Evolutionary conservation across 2,329 filamentous ascomycete genomes (phyloP).

Genomic region (Biscogniauxia marginata): DNA sequence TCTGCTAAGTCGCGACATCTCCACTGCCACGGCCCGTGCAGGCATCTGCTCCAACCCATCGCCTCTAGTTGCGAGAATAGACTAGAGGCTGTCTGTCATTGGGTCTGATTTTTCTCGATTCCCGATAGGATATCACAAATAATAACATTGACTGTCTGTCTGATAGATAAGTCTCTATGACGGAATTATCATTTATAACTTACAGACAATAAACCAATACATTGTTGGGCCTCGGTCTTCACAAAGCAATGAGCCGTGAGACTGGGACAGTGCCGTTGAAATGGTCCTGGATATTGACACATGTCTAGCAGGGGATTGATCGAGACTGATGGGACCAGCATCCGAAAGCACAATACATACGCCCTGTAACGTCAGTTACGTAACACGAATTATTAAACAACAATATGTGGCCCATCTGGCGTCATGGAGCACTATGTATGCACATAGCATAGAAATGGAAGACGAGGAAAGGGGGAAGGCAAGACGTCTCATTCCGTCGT

Average conservation of each 20-base stretch:
- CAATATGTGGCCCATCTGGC: neutral
- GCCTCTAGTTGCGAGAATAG: neutral
- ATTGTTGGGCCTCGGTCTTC: neutral
- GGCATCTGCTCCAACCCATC: neutral
- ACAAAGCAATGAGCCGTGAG: neutral
- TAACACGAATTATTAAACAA: neutral
- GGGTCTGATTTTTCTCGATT: no score
- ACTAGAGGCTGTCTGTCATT: no score
- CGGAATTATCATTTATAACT: neutral
- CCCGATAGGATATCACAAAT: neutral
- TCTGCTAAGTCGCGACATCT: neutral
- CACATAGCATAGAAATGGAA: neutral
- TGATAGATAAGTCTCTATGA: neutral
- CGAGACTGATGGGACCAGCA: neutral
- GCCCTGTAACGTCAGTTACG: conserved; percentile 1
- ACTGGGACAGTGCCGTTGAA: no score
- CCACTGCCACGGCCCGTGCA: neutral
- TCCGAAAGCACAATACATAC: neutral
- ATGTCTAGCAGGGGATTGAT: neutral
- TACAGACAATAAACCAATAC: neutral
- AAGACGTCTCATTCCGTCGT: neutral
- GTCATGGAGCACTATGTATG: conserved; percentile 1
- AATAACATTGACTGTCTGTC: neutral
- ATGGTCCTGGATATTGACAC: no score
- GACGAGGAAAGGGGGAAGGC: neutral